Conservation (phyloP, 2,329 filamentous ascomycete species). For the Thyridium curvatum region DNA sequence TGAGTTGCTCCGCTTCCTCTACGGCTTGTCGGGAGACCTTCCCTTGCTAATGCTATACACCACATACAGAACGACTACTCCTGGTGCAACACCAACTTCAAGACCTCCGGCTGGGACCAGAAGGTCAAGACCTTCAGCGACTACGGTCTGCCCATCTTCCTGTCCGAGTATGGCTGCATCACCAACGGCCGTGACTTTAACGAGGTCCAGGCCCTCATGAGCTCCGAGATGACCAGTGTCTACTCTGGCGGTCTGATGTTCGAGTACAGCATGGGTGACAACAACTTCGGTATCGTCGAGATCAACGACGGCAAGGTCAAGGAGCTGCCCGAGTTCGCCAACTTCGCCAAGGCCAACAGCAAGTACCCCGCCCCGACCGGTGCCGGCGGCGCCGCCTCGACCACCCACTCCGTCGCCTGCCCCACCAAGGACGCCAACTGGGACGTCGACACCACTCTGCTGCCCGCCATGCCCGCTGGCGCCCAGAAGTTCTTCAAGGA, state of each 20-base stretch:
- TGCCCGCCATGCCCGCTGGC: constrained; percentile 45
- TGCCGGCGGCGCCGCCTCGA: constrained; percentile 40
- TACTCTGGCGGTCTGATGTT: constrained; percentile 97
- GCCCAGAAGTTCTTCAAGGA: constrained; percentile 47
- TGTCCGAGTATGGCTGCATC: constrained; percentile 91
- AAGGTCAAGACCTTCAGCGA: constrained; percentile 85
- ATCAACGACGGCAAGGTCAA: constrained; percentile 49
- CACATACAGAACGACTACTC: constrained; percentile 73
- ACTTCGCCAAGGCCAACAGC: constrained; percentile 40
- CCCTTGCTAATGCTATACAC: too few relatives aligned
- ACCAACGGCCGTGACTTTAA: constrained; percentile 75
- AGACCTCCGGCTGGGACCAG: constrained; percentile 70
- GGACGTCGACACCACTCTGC: constrained; percentile 41
- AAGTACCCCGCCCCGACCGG: constrained; percentile 45
- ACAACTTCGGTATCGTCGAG: constrained; percentile 73
- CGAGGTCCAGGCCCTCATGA: constrained; percentile 77
- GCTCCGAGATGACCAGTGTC: constrained; percentile 72
- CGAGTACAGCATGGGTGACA: constrained; percentile 80
- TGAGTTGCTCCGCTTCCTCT: constrained; percentile 13
- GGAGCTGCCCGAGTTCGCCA: constrained; percentile 56
- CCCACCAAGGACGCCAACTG: constrained; percentile 41
- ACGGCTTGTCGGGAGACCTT: too few relatives aligned
- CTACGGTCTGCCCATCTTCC: constrained; percentile 86
- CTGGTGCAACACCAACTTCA: constrained; percentile 71
- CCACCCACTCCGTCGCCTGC: constrained; percentile 40